Conservation (phyloP, 116 monocot species). For the Papilionanthe hybrid region DNA sequence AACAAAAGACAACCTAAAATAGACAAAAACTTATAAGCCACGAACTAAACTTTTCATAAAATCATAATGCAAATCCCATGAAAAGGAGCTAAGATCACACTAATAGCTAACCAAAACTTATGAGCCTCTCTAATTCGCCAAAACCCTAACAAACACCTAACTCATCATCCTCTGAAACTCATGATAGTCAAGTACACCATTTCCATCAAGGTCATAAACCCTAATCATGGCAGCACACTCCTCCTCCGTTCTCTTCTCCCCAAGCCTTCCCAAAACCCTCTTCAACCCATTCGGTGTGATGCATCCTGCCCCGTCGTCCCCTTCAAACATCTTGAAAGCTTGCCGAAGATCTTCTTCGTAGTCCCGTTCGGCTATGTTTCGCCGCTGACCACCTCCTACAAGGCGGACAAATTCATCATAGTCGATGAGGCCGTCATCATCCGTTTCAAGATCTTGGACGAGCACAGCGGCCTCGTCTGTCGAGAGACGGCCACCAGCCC, state of each 20-base stretch:
- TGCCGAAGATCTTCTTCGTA: conserved; percentile 34
- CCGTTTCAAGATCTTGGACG: conserved; percentile 10
- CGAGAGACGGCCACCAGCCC: conserved; percentile 13
- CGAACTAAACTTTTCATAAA: no score
- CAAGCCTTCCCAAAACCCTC: conserved; percentile 29
- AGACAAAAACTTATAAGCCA: no score
- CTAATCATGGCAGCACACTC: conserved; percentile 63
- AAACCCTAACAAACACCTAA: neutral
- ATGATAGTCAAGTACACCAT: conserved; percentile 53
- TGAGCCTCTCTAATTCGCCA: neutral
- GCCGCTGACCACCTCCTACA: neutral
- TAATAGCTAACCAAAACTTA: neutral
- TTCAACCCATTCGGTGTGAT: conserved; percentile 43
- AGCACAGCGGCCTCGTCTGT: conserved; percentile 3
- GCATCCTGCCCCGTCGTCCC: conserved; percentile 35
- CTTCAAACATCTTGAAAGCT: conserved; percentile 55
- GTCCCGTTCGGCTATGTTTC: neutral
- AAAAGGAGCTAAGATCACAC: neutral
- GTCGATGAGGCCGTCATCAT: conserved; percentile 16
- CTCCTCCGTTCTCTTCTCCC: conserved; percentile 31
- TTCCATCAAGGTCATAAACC: conserved; percentile 49
- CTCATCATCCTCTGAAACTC: conserved; percentile 65
- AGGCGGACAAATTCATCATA: conserved; percentile 17
- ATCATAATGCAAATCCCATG: neutral
- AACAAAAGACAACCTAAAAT: no score